Percentiles rank a stretch among this genome's conserved stretches.
These are phyloP conservation scores for Kuraishia ogatae DNA, from an alignment of 805 yeast species.

Conservation along the genomic window DNA sequence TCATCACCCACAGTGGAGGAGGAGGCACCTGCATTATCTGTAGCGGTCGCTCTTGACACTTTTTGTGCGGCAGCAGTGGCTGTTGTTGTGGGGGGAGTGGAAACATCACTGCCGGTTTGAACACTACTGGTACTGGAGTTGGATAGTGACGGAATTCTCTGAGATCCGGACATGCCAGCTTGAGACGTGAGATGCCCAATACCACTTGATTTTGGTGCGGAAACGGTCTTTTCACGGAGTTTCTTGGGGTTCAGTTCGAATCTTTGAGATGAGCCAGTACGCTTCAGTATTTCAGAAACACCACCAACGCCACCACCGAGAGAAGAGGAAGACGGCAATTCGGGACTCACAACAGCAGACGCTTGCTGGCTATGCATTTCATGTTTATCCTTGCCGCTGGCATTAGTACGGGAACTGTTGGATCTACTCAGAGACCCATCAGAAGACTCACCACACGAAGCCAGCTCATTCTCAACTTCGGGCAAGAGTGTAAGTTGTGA, in stretches of 20 bases:
- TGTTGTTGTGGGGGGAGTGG: neutral
- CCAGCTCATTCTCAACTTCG: slow-evolving; percentile 24
- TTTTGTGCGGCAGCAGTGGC: neutral
- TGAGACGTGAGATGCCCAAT: too few species aligned
- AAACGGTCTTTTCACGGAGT: neutral
- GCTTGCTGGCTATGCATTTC: neutral
- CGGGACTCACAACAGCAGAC: neutral
- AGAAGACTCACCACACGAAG: slow-evolving; percentile 18
- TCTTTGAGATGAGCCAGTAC: neutral
- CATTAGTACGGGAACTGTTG: slow-evolving; percentile 2
- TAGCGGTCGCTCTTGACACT: neutral
- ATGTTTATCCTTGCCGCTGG: neutral
- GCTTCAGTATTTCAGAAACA: neutral
- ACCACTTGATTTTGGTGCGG: neutral
- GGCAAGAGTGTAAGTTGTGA: slow-evolving; percentile 46
- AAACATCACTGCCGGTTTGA: neutral
- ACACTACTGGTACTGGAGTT: slow-evolving; percentile 1
- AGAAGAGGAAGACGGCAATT: neutral
- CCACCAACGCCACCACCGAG: neutral
- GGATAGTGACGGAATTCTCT: slow-evolving; percentile 1
- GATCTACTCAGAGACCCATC: slow-evolving; percentile 12
- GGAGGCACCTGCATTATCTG: neutral
- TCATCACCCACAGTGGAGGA: neutral
- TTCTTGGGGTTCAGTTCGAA: neutral
- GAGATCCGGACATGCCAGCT: neutral